phyloP scores from a whole-genome alignment of 1,284 basidiomycete species.

The Schizophyllum commune region DNA sequence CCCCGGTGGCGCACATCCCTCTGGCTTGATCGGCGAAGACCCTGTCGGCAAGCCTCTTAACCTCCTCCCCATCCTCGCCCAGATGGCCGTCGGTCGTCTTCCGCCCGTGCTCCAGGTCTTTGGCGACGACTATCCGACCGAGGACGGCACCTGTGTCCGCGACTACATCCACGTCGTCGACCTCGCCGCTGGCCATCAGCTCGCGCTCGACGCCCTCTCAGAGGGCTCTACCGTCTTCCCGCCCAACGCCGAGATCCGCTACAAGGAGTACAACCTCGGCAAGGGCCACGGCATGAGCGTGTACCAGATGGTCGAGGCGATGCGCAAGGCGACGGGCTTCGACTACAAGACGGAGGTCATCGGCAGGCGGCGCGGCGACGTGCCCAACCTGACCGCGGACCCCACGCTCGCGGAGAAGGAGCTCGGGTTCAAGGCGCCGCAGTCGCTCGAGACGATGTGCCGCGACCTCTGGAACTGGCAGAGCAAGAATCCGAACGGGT shows the following conservation, averaged over 20 bases:
- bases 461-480: constrained; percentile 93
- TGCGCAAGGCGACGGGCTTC: constrained; percentile 87
- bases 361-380: constrained; percentile 89
- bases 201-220: constrained; percentile 84
- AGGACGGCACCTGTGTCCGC: constrained; percentile 95
- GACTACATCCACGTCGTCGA: constrained; percentile 99
- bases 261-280: constrained; percentile 95
- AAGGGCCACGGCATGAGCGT: constrained; percentile 92
- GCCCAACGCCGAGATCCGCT: constrained; percentile 48
- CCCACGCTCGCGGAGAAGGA: constrained; percentile 89
- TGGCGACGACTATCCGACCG: constrained; percentile 96
- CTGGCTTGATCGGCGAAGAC: constrained; percentile 94
- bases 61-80: constrained; percentile 88
- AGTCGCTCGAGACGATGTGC: constrained; percentile 85
- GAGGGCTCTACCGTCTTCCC: constrained; percentile 53
- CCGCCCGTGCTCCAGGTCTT: constrained; percentile 85
- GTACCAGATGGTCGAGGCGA: constrained; percentile 91
- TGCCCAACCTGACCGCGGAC: constrained; percentile 95
- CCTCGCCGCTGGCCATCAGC: constrained; percentile 88
- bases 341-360: constrained; percentile 88
- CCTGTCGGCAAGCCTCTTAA: constrained; percentile 94
- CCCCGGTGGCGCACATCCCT: constrained; percentile 95
- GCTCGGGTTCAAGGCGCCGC: constrained; percentile 86
- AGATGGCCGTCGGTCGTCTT: constrained; percentile 92
- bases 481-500: constrained; percentile 75